Percentiles rank a stretch among this genome's conserved stretches.
These are phyloP conservation scores for Pythium grandisporangium DNA, from an alignment of 352 stramenopile species.

Conservation along the genomic window DNA sequence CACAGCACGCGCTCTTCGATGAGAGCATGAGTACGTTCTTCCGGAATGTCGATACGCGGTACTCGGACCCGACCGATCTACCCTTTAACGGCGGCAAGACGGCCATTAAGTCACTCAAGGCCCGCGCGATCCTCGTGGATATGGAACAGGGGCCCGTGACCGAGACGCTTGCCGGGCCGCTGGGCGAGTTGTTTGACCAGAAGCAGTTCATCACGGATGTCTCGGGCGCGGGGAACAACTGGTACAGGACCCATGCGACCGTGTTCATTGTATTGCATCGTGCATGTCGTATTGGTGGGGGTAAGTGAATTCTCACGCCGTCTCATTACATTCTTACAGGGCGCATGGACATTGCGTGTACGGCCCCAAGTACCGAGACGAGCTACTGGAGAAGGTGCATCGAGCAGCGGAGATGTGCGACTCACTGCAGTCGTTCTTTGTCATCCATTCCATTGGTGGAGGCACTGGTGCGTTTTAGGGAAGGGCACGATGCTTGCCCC, in stretches of 20 bases:
- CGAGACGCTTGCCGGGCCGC: constrained; percentile 70
- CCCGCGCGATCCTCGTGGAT: constrained; percentile 87
- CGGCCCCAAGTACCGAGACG: constrained; percentile 81
- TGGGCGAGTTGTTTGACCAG: constrained; percentile 87
- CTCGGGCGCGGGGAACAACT: constrained; percentile 90
- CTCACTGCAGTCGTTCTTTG: constrained; percentile 89
- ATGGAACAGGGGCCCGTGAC: constrained; percentile 88
- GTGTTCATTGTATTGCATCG: no score
- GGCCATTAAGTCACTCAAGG: constrained; percentile 50
- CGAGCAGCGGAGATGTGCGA: constrained; percentile 80
- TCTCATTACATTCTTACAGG: constrained; percentile 16
- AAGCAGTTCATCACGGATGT: constrained; percentile 85
- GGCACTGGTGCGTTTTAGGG: constrained; percentile 45
- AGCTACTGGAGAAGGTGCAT: constrained; percentile 64
- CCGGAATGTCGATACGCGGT: constrained; percentile 80
- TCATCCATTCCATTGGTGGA: constrained; percentile 89
- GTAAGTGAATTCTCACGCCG: no score
- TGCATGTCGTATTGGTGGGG: no score
- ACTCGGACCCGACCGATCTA: constrained; percentile 37
- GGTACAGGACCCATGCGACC: constrained; percentile 28
- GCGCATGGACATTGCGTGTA: constrained; percentile 87
- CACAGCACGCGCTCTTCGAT: constrained; percentile 58
- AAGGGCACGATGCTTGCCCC: background rate
- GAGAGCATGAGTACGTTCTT: constrained; percentile 92
- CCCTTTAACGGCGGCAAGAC: constrained; percentile 25